A percentile compares a stretch with the other conserved stretches of the same genome.
These are phyloP conservation scores for Collariella sp. DNA, from an alignment of 495 filamentous ascomycete species.

Conservation along the genomic window DNA sequence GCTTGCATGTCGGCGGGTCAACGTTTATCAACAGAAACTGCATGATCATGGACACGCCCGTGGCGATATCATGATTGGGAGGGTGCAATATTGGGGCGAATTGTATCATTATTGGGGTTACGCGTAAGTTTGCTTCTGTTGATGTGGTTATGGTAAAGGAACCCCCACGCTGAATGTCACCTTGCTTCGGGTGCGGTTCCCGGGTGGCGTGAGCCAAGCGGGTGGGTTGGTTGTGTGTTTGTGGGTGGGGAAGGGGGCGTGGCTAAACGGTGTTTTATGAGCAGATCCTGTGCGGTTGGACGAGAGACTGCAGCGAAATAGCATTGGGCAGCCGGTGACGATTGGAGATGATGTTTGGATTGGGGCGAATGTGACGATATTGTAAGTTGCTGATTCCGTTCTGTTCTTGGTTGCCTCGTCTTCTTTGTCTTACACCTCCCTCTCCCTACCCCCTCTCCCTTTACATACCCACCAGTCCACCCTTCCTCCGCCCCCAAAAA, in stretches of 20 bases:
- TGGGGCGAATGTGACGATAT: conserved; percentile 52
- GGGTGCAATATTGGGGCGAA: conserved; percentile 30
- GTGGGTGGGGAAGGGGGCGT: neutral
- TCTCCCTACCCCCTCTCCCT: neutral
- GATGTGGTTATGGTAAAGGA: no score
- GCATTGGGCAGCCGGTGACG: conserved; percentile 27
- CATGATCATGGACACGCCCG: conserved; percentile 33
- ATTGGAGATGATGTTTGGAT: conserved; percentile 32
- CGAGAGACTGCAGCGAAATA: conserved; percentile 21
- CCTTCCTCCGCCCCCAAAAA: neutral
- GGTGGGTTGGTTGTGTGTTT: neutral
- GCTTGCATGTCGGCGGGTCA: conserved; percentile 25
- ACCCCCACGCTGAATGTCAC: neutral
- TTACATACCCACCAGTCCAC: neutral
- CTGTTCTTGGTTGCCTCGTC: no score
- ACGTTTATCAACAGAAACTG: conserved; percentile 32
- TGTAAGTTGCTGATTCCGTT: conserved; percentile 18
- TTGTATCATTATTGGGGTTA: conserved; percentile 24
- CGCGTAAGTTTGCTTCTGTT: conserved; percentile 8
- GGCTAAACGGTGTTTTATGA: neutral
- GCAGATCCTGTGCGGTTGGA: conserved; percentile 20
- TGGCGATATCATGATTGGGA: conserved; percentile 28
- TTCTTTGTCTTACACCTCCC: neutral
- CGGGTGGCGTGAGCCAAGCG: neutral
- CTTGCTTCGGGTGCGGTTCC: conserved; percentile 5